A percentile compares a stretch with the other conserved stretches of the same genome.
These are phyloP conservation scores for Poronia punctata DNA, from an alignment of 495 filamentous ascomycete species.

Conservation along the genomic window DNA sequence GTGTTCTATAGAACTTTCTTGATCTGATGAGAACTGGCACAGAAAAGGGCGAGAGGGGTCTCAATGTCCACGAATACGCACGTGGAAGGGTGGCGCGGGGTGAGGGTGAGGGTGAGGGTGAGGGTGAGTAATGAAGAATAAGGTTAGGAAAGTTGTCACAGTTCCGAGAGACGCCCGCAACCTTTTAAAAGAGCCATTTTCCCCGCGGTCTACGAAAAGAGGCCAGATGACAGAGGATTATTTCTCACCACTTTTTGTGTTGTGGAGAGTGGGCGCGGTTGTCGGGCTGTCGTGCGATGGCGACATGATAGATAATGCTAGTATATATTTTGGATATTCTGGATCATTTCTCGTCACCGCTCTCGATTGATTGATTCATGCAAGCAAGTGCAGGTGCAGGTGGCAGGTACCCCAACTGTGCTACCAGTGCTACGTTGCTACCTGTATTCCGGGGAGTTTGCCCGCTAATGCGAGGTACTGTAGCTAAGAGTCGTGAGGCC, in stretches of 20 bases:
- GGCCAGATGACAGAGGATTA: not conserved
- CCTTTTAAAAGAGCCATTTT: conserved; percentile 1
- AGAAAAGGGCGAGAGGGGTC: not conserved
- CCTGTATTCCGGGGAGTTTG: no score
- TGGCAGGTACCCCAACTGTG: no score
- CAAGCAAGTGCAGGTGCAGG: not conserved
- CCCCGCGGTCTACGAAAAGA: not conserved
- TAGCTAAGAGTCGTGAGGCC: no score
- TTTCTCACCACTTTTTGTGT: conserved; percentile 4
- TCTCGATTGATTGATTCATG: not conserved
- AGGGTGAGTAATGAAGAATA: not conserved
- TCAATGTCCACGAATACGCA: no score
- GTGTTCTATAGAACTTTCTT: no score
- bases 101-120: no score
- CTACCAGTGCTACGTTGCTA: no score
- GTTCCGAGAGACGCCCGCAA: no score
- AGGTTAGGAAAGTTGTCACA: no score
- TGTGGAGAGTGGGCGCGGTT: conserved; percentile 6
- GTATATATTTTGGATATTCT: not conserved
- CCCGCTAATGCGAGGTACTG: no score
- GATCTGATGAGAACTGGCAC: no score
- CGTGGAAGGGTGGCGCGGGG: no score
- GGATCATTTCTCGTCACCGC: conserved; percentile 4
- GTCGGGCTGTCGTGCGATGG: conserved; percentile 16
- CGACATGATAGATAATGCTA: conserved; percentile 7